Evolutionary conservation across 257 asterid species (phyloP).

Genomic region (Echites panduratus): DNA sequence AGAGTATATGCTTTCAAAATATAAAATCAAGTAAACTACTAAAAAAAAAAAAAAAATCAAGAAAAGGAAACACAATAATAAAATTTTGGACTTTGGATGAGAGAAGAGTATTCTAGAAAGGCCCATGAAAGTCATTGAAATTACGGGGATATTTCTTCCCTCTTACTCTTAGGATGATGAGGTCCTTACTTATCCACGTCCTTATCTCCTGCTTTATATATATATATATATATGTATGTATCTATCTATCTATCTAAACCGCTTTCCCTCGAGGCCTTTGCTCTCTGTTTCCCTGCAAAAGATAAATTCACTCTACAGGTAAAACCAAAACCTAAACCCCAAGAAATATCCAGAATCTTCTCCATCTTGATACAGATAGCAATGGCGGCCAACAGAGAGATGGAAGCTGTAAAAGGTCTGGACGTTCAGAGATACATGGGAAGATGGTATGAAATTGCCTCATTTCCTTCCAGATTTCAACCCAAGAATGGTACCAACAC

Average conservation of each 20-base stretch:
- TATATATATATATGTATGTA: neutral
- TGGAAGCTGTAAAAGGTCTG: slow-evolving; percentile 59
- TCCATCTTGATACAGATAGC: neutral
- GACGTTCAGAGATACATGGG: slow-evolving; percentile 73
- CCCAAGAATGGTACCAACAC: slow-evolving; percentile 67
- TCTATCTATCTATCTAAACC: too few relatives aligned
- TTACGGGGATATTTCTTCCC: neutral
- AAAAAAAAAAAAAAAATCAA: neutral
- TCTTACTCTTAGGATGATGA: neutral
- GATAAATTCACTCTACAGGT: neutral
- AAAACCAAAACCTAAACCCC: neutral
- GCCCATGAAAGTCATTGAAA: neutral
- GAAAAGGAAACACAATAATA: too few relatives aligned
- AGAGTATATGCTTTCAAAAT: too few relatives aligned
- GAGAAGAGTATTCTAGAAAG: neutral
- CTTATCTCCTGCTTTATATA: neutral
- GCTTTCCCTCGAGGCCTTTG: too few relatives aligned
- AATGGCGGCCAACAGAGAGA: slow-evolving; percentile 46
- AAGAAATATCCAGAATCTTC: neutral
- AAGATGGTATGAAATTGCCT: slow-evolving; percentile 89
- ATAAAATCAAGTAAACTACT: too few relatives aligned
- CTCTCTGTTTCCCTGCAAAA: neutral
- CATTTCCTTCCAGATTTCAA: slow-evolving; percentile 65
- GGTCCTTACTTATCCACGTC: neutral
- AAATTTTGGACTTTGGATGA: too few relatives aligned